Evolutionary conservation across 2,329 filamentous ascomycete genomes (phyloP).

Genomic region (Thelonectria rubi): DNA sequence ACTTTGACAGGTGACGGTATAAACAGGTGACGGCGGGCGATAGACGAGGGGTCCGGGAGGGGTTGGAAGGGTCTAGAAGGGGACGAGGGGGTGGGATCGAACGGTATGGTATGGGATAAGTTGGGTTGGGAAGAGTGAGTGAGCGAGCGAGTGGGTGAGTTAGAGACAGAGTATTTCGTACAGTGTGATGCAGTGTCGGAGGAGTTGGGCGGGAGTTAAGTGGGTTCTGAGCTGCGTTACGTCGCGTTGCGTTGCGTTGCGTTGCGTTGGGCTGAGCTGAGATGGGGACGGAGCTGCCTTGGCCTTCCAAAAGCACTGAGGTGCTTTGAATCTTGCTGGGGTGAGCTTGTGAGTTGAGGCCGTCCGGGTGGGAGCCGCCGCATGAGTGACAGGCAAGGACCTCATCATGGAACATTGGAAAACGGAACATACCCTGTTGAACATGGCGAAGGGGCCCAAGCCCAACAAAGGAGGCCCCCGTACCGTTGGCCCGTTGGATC

Average conservation of each 20-base stretch:
- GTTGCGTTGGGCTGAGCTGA: slow-evolving; percentile 16
- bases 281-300: slow-evolving; percentile 13
- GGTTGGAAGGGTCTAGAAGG: slow-evolving; percentile 10
- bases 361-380: background rate
- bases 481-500: background rate
- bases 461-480: background rate
- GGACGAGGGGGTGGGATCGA: slow-evolving; percentile 3
- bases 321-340: slow-evolving; percentile 9
- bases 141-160: slow-evolving; percentile 1
- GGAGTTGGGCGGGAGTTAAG: slow-evolving; percentile 15
- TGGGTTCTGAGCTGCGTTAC: slow-evolving; percentile 19
- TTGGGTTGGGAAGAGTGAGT: slow-evolving; percentile 14
- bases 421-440: background rate
- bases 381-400: background rate
- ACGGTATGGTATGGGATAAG: slow-evolving; percentile 15
- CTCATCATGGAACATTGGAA: background rate
- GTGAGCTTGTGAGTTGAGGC: slow-evolving; percentile 14
- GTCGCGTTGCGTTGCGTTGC: slow-evolving; percentile 14
- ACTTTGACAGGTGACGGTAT: slow-evolving; percentile 13
- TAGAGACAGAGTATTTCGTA: slow-evolving; percentile 8
- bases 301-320: slow-evolving; percentile 6
- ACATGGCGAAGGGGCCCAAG: background rate
- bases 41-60: slow-evolving; percentile 14
- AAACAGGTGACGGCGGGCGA: slow-evolving; percentile 10
- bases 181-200: slow-evolving; percentile 17